Evolutionary conservation across 2,329 filamentous ascomycete genomes (phyloP).

Genomic region (Exophiala sp.): DNA sequence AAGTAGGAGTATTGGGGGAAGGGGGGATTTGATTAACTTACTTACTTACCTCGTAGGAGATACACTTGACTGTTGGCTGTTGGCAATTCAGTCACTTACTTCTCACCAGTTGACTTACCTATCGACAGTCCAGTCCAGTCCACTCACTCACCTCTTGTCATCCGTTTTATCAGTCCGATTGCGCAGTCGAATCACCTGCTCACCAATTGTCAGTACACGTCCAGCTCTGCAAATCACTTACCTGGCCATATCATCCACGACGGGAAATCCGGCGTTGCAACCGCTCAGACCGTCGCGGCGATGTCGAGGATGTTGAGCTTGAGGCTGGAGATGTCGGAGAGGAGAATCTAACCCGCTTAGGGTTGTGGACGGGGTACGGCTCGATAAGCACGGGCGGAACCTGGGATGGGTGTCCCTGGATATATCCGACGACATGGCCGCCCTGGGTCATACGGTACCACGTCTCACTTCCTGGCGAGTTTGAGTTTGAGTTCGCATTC

Average conservation of each 20-base stretch:
- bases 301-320: background rate
- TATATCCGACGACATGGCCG: background rate
- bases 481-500: background rate
- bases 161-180: background rate
- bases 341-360: background rate
- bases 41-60: too few species aligned
- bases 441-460: background rate
- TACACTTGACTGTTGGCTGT: too few species aligned
- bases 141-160: too few species aligned
- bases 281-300: background rate
- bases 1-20: too few species aligned
- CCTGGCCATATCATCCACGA: background rate
- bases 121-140: too few species aligned
- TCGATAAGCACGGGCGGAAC: background rate
- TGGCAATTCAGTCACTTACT: too few species aligned
- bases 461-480: background rate
- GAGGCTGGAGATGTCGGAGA: background rate
- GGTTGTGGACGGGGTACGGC: background rate
- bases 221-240: background rate
- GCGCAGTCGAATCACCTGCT: background rate
- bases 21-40: too few species aligned
- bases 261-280: background rate
- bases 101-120: too few species aligned
- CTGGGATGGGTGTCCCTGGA: background rate
- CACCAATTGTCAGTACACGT: background rate